These are phyloP conservation scores for Balakata baccata DNA, from an alignment of 345 rosid genomes.

Conservation along the genomic window DNA sequence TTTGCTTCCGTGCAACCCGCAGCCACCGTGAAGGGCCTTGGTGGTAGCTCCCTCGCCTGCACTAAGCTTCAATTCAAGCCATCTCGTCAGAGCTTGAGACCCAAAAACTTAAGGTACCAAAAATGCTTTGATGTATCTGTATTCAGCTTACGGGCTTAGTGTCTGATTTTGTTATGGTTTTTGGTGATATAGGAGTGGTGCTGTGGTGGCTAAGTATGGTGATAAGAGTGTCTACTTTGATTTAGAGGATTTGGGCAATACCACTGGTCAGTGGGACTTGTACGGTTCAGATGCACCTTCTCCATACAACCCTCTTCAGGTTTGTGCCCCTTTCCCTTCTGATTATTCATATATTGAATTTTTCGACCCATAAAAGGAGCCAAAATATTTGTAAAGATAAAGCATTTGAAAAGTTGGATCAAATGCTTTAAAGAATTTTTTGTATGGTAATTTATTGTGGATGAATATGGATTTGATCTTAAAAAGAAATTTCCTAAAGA, in stretches of 20 bases:
- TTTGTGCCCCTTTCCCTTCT: conserved; percentile 11
- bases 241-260: conserved; percentile 93
- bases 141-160: too few relatives aligned
- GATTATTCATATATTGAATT: not conserved
- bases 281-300: conserved; percentile 98
- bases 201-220: conserved; percentile 85
- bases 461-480: too few relatives aligned
- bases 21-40: conserved; percentile 62
- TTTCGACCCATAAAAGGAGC: not conserved
- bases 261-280: conserved; percentile 95
- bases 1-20: conserved; percentile 60
- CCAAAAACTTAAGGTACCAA: conserved; percentile 48
- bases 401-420: too few relatives aligned
- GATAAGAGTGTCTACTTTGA: conserved; percentile 97
- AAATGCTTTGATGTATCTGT: not conserved
- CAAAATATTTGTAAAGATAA: too few relatives aligned
- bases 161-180: not conserved
- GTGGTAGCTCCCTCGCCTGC: conserved; percentile 66
- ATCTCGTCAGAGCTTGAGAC: conserved; percentile 48
- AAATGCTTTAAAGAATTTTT: too few relatives aligned
- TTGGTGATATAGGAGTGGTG: conserved; percentile 41
- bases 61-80: conserved; percentile 69
- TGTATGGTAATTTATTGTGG: too few relatives aligned
- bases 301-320: conserved; percentile 93
- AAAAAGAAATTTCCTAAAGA: too few relatives aligned